Evolutionary conservation across 805 yeast species (phyloP).

Genomic region (Crinitomyces ghanaensis): DNA sequence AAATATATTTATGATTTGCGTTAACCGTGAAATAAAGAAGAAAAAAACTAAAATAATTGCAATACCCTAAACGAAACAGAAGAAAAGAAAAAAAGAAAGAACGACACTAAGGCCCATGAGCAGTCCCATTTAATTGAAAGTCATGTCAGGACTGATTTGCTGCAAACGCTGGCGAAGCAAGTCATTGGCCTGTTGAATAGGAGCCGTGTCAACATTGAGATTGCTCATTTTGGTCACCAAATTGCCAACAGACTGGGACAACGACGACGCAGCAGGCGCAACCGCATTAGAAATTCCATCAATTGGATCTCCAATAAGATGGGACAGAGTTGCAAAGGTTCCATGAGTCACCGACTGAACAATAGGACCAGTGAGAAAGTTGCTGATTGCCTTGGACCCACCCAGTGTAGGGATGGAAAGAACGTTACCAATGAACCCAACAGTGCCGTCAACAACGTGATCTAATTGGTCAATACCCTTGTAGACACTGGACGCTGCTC

Average conservation of each 20-base stretch:
- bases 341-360: constrained; percentile 11
- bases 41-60: too few species aligned
- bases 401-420: constrained; percentile 9
- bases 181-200: not conserved
- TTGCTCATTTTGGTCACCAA: not conserved
- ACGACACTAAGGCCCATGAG: too few species aligned
- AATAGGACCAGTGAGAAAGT: constrained; percentile 10
- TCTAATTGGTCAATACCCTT: constrained; percentile 7
- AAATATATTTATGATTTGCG: too few species aligned
- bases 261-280: constrained; percentile 1
- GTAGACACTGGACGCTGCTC: constrained; percentile 9
- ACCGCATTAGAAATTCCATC: constrained; percentile 3
- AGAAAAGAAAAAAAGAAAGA: too few species aligned
- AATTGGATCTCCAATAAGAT: constrained; percentile 7
- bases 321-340: constrained; percentile 9
- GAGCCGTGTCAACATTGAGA: constrained; percentile 1
- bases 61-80: too few species aligned
- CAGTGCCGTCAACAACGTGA: constrained; percentile 9
- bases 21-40: too few species aligned
- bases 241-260: constrained; percentile 2
- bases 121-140: too few species aligned
- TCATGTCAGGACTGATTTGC: constrained; percentile 2
- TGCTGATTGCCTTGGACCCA: constrained; percentile 4
- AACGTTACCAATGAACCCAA: constrained; percentile 5
- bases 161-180: constrained; percentile 2